Conservation (phyloP, 352 stramenopile species). For the Globisporangium orthogonon region DNA sequence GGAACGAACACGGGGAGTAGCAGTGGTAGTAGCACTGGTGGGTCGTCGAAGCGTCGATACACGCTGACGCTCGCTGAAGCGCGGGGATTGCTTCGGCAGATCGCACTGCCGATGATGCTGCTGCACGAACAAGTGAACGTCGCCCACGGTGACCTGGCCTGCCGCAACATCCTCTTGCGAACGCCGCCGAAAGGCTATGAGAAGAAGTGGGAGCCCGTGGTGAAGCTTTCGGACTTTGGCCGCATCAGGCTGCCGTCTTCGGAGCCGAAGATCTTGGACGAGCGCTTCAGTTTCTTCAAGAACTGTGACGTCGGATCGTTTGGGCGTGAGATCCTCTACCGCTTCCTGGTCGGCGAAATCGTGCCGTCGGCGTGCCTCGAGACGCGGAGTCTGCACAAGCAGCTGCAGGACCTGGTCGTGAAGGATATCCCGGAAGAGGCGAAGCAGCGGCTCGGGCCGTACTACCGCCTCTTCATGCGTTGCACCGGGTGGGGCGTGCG, state of each 20-base stretch:
- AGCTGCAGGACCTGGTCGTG: slow-evolving; percentile 70
- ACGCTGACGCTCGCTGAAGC: slow-evolving; percentile 52
- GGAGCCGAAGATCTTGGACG: slow-evolving; percentile 67
- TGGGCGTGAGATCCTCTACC: slow-evolving; percentile 71
- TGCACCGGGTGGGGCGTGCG: slow-evolving; percentile 76
- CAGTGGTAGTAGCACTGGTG: not conserved
- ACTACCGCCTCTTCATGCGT: slow-evolving; percentile 63
- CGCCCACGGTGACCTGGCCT: slow-evolving; percentile 76
- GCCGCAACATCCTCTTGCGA: slow-evolving; percentile 79
- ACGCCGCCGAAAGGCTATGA: slow-evolving; percentile 77
- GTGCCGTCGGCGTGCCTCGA: slow-evolving; percentile 65
- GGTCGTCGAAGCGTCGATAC: slow-evolving; percentile 39
- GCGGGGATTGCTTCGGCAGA: slow-evolving; percentile 60
- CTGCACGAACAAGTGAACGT: slow-evolving; percentile 79
- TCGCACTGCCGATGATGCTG: slow-evolving; percentile 69
- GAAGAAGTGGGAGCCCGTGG: slow-evolving; percentile 69
- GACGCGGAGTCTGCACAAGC: slow-evolving; percentile 67
- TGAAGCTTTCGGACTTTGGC: slow-evolving; percentile 82
- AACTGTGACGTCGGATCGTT: slow-evolving; percentile 80
- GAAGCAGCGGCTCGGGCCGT: slow-evolving; percentile 52
- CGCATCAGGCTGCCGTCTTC: slow-evolving; percentile 61
- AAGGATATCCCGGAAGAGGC: slow-evolving; percentile 48
- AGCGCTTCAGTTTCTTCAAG: slow-evolving; percentile 78
- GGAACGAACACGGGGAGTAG: slow-evolving; percentile 27
- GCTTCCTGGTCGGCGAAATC: slow-evolving; percentile 73